Conservation (phyloP, 441 rosid genomes). For the Rhodomyrtus psidioides region DNA sequence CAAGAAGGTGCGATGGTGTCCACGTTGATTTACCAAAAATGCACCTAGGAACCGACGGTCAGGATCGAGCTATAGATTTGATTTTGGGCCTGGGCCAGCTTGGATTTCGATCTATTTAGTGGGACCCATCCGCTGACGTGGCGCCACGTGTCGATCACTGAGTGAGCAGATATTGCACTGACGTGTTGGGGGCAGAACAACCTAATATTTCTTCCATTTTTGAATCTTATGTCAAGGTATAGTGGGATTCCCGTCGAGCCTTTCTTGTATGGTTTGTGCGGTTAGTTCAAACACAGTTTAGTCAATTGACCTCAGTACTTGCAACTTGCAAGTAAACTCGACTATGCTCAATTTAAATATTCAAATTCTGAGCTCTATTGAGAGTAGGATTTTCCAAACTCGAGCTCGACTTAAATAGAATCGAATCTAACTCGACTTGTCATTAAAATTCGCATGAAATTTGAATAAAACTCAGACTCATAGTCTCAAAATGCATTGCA, state of each 20-base stretch:
- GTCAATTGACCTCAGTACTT: background rate
- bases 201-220: background rate
- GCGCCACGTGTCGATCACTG: background rate
- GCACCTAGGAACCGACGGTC: background rate
- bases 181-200: background rate
- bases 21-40: background rate
- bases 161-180: background rate
- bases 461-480: too few species aligned
- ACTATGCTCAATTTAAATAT: background rate
- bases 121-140: background rate
- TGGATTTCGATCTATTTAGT: background rate
- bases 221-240: background rate
- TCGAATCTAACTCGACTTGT: background rate
- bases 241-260: too few species aligned
- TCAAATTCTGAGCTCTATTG: background rate
- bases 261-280: background rate
- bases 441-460: background rate
- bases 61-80: background rate
- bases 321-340: accelerated
- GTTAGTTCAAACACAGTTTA: background rate
- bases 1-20: background rate
- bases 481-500: background rate
- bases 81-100: background rate
- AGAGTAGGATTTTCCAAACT: background rate
- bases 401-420: background rate